Evolutionary conservation across 106 monocot species (phyloP).

Genomic region (Amphibolis antarctica): DNA sequence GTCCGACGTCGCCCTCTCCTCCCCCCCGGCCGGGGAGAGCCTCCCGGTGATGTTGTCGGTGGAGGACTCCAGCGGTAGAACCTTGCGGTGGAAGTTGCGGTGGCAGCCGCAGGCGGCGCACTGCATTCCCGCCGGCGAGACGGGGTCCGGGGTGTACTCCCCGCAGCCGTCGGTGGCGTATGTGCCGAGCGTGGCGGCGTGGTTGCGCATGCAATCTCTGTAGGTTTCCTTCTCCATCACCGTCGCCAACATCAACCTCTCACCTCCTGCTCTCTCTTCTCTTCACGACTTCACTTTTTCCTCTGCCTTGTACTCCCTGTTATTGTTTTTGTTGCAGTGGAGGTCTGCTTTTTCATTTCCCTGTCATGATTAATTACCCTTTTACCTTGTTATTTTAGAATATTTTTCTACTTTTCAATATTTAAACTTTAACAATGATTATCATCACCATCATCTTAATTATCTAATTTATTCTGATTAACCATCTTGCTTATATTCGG

Average conservation of each 20-base stretch:
- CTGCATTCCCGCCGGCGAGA: constrained; percentile 1
- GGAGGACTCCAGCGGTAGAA: constrained; percentile 23
- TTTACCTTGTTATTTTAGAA: too few relatives aligned
- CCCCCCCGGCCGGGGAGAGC: background rate
- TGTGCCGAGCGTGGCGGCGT: constrained; percentile 42
- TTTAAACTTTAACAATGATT: too few relatives aligned
- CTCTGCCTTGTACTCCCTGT: background rate
- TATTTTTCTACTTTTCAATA: too few relatives aligned
- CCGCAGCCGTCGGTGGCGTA: constrained; percentile 52
- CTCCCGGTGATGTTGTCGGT: constrained; percentile 12
- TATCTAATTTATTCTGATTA: too few relatives aligned
- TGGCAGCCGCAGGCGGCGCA: constrained; percentile 68
- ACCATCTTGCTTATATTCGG: too few relatives aligned
- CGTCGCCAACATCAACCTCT: background rate
- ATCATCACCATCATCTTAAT: too few relatives aligned
- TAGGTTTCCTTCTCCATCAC: constrained; percentile 8
- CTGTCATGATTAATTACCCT: too few relatives aligned
- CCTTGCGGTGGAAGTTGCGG: constrained; percentile 58
- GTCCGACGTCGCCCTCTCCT: background rate
- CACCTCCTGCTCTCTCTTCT: background rate
- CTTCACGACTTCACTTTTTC: background rate
- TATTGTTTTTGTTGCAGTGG: background rate
- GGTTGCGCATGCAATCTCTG: constrained; percentile 52
- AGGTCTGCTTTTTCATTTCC: background rate
- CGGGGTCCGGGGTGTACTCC: constrained; percentile 34